A percentile compares a stretch with the other conserved stretches of the same genome.
Conservation (phyloP, 805 yeast genomes). For the Starmerella sp. region DNA sequence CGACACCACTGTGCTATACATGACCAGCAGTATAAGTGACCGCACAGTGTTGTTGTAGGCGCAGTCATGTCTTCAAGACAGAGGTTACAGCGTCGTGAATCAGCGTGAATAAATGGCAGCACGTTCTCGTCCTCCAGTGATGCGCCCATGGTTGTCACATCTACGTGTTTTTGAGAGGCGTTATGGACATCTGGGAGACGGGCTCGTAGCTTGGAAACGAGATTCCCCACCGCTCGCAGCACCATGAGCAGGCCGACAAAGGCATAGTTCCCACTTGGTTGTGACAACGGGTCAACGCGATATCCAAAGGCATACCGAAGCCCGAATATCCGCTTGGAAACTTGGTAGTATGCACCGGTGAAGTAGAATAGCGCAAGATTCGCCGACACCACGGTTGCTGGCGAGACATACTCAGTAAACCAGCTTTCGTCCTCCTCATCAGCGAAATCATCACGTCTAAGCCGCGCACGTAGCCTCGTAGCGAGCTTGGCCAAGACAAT, state of each 20-base stretch:
- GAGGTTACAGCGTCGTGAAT: constrained; percentile 68
- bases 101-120: constrained; percentile 58
- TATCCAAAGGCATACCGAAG: constrained; percentile 50
- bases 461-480: constrained; percentile 19
- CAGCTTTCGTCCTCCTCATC: constrained; percentile 6
- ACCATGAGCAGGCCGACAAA: constrained; percentile 43
- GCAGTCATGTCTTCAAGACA: constrained; percentile 70
- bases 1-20: constrained; percentile 85
- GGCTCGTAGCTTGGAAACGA: constrained; percentile 12
- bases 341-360: constrained; percentile 66
- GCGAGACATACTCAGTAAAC: constrained; percentile 15
- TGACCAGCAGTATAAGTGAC: constrained; percentile 87
- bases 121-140: constrained; percentile 46
- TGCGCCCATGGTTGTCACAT: constrained; percentile 25
- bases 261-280: constrained; percentile 44
- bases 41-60: constrained; percentile 82
- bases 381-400: constrained; percentile 42
- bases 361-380: constrained; percentile 78
- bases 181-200: constrained; percentile 15
- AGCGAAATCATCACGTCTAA: not conserved
- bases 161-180: constrained; percentile 9
- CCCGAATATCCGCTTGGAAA: constrained; percentile 68
- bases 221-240: constrained; percentile 23
- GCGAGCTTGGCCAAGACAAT: constrained; percentile 29
- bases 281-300: constrained; percentile 24